Conservation (phyloP, 495 filamentous ascomycete genomes). For the Oleoguttula mirabilis region DNA sequence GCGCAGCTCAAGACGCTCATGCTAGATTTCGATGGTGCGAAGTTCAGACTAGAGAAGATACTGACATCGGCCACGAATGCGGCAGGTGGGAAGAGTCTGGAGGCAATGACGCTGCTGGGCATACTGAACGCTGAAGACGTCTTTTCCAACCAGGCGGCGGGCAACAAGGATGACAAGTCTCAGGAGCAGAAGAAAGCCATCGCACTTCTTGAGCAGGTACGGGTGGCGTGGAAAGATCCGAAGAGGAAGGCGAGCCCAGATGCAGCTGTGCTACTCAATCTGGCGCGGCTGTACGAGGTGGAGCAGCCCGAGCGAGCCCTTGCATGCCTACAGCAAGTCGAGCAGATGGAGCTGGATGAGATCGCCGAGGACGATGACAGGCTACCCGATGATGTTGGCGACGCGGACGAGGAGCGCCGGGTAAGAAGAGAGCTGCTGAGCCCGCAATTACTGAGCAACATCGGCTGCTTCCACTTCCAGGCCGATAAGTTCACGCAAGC, state of each 20-base stretch:
- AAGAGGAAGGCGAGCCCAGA: conserved; percentile 71
- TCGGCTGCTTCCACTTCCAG: conserved; percentile 88
- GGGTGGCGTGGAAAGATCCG: conserved; percentile 81
- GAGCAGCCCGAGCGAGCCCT: conserved; percentile 80
- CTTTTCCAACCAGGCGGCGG: conserved; percentile 59
- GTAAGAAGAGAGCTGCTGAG: conserved; percentile 54
- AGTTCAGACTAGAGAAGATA: conserved; percentile 87
- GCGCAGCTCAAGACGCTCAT: conserved; percentile 78
- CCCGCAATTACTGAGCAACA: conserved; percentile 90
- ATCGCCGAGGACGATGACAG: conserved; percentile 48
- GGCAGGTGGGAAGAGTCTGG: conserved; percentile 50
- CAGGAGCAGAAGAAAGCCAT: conserved; percentile 73
- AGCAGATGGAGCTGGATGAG: conserved; percentile 69
- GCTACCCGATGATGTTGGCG: conserved; percentile 47
- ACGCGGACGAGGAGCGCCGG: conserved; percentile 30
- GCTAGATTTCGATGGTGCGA: conserved; percentile 78
- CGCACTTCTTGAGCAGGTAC: conserved; percentile 64
- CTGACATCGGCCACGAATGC: conserved; percentile 52
- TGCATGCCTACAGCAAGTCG: conserved; percentile 78
- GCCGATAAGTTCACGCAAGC: conserved; percentile 68
- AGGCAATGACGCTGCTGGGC: conserved; percentile 81
- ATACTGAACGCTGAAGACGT: conserved; percentile 89
- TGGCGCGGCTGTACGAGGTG: conserved; percentile 78
- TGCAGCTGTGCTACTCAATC: conserved; percentile 78
- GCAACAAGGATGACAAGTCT: conserved; percentile 75